Evolutionary conservation across 345 rosid species (phyloP), one percentile per base, ranked within the genome.

Genomic region (Cochlearia excelsa): DNA sequence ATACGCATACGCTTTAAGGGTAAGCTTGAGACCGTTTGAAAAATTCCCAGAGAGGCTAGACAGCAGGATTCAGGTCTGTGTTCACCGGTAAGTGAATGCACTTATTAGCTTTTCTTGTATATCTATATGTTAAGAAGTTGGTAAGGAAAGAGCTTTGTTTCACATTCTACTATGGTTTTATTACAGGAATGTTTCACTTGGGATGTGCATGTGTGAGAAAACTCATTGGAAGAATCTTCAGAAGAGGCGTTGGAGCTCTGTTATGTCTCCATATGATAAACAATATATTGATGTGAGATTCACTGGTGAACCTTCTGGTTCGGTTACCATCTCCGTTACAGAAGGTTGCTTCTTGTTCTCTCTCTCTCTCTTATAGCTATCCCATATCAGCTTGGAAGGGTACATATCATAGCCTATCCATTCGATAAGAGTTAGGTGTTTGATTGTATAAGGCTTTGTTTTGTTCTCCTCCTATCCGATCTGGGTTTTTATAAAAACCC

Each of bases 261-360:
- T 70, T 49, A 80, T 85, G 88, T 87, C 99, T 30, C 96, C 99
- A 34, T 89, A 82, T 74, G 88, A 76, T 34, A 65, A 65, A 27
- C 78, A 77, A 80, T 92, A 78, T 67, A 58, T 87, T 46, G 99
- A 93, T 76, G 80, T 89, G 57, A 89, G 82, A 78, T 74, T 79
- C 61, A 64, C 16, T 39, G 75, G 83, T 49, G 69, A 39, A 53
- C 59, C 77, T 33, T 54, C 85, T 53, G 84, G 80, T 50, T 70
- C 78, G 60, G 75, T 81, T 33, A 72, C 70, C 16, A 59, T 93
- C 62, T 63, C 81, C 7, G 51, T 87, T 46, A 57, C 23, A 16
- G 23, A 16, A 16, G 23, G 23, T 16, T 16, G 23, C 23, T 16
- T 16, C 23, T 16, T 16, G 23, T 16, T 16, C 23, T 16, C 23